A percentile compares a stretch with the other conserved stretches of the same genome.
These are phyloP conservation scores for Anastatica hierochuntica DNA, from an alignment of 345 rosid species.

Conservation along the genomic window DNA sequence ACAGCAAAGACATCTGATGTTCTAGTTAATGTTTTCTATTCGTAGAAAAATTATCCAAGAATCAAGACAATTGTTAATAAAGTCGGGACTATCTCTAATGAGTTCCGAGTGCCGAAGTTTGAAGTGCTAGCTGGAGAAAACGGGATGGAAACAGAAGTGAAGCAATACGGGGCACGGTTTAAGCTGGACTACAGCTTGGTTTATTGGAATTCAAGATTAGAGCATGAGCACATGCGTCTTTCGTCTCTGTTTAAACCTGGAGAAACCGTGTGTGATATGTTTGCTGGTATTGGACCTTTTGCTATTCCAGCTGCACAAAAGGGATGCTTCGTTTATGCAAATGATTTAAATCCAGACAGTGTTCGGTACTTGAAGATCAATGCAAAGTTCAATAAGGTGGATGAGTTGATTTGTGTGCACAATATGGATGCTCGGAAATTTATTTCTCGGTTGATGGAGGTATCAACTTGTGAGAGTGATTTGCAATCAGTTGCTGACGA, in stretches of 20 bases:
- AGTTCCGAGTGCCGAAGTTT: constrained; percentile 89
- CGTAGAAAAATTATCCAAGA: constrained; percentile 83
- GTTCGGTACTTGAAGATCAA: constrained; percentile 67
- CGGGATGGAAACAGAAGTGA: constrained; percentile 81
- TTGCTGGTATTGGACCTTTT: constrained; percentile 96
- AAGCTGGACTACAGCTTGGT: constrained; percentile 82
- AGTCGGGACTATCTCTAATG: constrained; percentile 71
- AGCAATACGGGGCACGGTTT: constrained; percentile 85
- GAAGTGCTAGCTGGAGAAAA: constrained; percentile 82
- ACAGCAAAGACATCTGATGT: constrained; percentile 1
- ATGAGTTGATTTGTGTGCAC: constrained; percentile 43
- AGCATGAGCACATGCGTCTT: constrained; percentile 80
- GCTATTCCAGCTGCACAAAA: constrained; percentile 89
- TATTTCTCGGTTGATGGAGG: constrained; percentile 44
- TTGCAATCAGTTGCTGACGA: constrained; percentile 27
- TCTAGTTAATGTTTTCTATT: not conserved
- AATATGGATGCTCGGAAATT: constrained; percentile 92
- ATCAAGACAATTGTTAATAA: constrained; percentile 80
- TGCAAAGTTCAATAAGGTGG: constrained; percentile 80
- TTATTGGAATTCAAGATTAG: constrained; percentile 94
- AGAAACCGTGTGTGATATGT: constrained; percentile 89
- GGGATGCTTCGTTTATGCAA: constrained; percentile 85
- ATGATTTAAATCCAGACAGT: constrained; percentile 84
- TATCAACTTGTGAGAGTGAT: constrained; percentile 31
- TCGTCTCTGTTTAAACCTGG: constrained; percentile 65